Percentiles rank a stretch among this genome's conserved stretches.
Conservation (phyloP, 495 filamentous ascomycete genomes). For the Pseudomonodictys pantanalensis region DNA sequence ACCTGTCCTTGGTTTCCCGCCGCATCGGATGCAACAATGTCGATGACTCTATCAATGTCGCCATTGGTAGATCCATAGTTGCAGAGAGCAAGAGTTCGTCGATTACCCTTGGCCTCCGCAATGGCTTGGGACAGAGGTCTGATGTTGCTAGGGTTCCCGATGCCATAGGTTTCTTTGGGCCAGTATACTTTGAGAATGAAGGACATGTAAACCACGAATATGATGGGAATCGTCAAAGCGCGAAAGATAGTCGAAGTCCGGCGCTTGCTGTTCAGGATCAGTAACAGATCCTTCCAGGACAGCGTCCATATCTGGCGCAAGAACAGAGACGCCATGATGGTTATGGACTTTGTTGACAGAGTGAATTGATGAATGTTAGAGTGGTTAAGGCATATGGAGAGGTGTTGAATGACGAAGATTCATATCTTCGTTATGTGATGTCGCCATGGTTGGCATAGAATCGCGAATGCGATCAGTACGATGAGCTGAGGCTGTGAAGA, state of each 20-base stretch:
- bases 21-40: constrained; percentile 50
- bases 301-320: constrained; percentile 25
- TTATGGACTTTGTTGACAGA: neutral
- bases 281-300: constrained; percentile 24
- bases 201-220: constrained; percentile 24
- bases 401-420: neutral
- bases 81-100: constrained; percentile 63
- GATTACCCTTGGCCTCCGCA: constrained; percentile 41
- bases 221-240: constrained; percentile 20
- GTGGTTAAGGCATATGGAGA: neutral
- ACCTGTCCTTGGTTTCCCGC: constrained; percentile 48
- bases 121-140: constrained; percentile 58
- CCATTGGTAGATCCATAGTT: constrained; percentile 64
- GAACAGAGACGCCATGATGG: constrained; percentile 12
- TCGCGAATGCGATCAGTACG: constrained; percentile 15
- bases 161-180: constrained; percentile 52
- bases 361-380: neutral
- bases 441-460: neutral
- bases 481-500: constrained; percentile 2
- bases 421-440: neutral
- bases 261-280: constrained; percentile 21
- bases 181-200: constrained; percentile 30
- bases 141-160: constrained; percentile 54
- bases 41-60: constrained; percentile 66
- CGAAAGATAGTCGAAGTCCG: constrained; percentile 19